A percentile compares a stretch with the other conserved stretches of the same genome.
These are phyloP conservation scores for Leccinum rimulosum DNA, from an alignment of 768 basidiomycete genomes.

Conservation along the genomic window DNA sequence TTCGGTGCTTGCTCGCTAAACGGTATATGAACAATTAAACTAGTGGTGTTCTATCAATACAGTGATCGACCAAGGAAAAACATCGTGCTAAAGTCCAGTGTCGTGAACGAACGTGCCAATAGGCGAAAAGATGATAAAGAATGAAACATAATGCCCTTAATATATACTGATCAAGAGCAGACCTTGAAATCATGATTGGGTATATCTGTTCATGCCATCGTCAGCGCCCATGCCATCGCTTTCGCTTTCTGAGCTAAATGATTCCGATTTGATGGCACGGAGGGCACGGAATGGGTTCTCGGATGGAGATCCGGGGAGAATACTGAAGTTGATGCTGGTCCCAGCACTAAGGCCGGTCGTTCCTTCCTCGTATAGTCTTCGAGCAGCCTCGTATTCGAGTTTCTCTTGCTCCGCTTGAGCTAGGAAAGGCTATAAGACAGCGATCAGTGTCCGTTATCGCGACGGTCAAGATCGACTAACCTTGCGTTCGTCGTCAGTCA, in stretches of 20 bases:
- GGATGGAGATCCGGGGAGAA: constrained; percentile 66
- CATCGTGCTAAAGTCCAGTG: constrained; percentile 32
- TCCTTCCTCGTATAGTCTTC: constrained; percentile 85
- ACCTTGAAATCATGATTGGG: constrained; percentile 32
- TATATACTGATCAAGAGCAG: constrained; percentile 13
- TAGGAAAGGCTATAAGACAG: constrained; percentile 70
- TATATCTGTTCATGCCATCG: constrained; percentile 40
- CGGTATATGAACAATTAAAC: constrained; percentile 34
- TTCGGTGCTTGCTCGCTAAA: constrained; percentile 21
- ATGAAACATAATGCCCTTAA: constrained; percentile 15
- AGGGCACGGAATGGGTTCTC: constrained; percentile 41
- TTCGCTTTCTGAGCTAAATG: constrained; percentile 67
- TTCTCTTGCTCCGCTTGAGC: constrained; percentile 95
- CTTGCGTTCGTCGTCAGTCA: constrained; percentile 93
- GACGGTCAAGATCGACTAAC: constrained; percentile 41
- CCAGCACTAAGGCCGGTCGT: constrained; percentile 60
- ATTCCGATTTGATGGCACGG: constrained; percentile 53
- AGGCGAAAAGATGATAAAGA: constrained; percentile 22
- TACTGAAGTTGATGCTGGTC: constrained; percentile 80
- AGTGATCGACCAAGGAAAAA: constrained; percentile 33
- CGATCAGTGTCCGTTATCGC: constrained; percentile 14
- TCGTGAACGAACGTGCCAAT: constrained; percentile 26
- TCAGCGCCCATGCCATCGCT: constrained; percentile 61
- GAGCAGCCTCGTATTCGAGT: constrained; percentile 85
- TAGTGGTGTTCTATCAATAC: constrained; percentile 41